Percentiles rank a stretch among this genome's conserved stretches.
Conservation (phyloP, 257 asterid species). For the Fraxinus excelsior region DNA sequence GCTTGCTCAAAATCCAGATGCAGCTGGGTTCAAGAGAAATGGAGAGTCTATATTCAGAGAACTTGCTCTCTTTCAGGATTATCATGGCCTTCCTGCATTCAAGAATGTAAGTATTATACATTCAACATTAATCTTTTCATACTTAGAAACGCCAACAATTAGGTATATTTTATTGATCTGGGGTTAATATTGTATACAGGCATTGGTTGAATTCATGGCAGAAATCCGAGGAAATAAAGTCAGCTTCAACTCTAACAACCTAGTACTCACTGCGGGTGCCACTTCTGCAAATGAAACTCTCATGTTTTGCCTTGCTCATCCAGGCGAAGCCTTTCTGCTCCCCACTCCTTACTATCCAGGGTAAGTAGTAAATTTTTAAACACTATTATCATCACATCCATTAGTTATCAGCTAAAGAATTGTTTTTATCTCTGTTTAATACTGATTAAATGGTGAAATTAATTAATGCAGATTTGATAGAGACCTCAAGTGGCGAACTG, state of each 20-base stretch:
- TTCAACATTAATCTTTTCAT: neutral
- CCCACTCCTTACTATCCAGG: slow-evolving; percentile 89
- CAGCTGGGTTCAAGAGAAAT: slow-evolving; percentile 44
- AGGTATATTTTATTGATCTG: neutral
- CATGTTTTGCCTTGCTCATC: slow-evolving; percentile 69
- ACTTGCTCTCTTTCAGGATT: slow-evolving; percentile 68
- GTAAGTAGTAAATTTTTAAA: slow-evolving; percentile 28
- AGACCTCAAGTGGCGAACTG: slow-evolving; percentile 72
- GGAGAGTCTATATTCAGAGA: slow-evolving; percentile 56
- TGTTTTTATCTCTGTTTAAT: neutral
- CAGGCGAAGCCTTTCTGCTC: slow-evolving; percentile 70
- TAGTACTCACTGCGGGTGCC: slow-evolving; percentile 77
- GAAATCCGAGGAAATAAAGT: slow-evolving; percentile 73
- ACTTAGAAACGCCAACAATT: neutral
- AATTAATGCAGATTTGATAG: slow-evolving; percentile 51
- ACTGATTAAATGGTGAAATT: neutral
- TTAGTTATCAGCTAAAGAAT: neutral
- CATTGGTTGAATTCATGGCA: slow-evolving; percentile 62
- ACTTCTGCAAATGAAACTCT: slow-evolving; percentile 77
- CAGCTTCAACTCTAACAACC: slow-evolving; percentile 47
- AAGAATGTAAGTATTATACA: slow-evolving; percentile 44
- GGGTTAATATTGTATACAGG: slow-evolving; percentile 34
- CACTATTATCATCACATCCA: no score
- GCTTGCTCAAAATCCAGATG: slow-evolving; percentile 49
- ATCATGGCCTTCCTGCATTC: slow-evolving; percentile 64